Evolutionary conservation across 208 protist species (phyloP), one percentile per base, ranked within the genome.

Genomic region (Acanthamoeba castellanii): DNA sequence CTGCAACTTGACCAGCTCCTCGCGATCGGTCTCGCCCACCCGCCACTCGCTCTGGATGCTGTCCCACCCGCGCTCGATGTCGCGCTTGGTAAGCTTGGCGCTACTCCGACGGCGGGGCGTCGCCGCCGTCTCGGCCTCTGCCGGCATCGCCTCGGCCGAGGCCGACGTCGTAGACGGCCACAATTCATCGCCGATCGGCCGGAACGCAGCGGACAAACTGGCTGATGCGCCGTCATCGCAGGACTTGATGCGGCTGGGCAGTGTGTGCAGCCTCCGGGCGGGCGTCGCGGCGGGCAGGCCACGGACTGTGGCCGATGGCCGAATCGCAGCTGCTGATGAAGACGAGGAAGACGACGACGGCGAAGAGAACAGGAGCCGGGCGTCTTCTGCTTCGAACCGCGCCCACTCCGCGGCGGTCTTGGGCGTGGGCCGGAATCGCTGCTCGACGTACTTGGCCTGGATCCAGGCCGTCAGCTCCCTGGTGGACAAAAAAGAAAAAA

Each of bases 381-480:
- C 9, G 25, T 70, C 66, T 5, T 92, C 87, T 0, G 50, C 59
- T 18, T 74, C 59, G 59, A 50, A 42, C 57, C 64, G 87, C 3
- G 34, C 42, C 87, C 66, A 76, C 32, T 92, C 87, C 3, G 18
- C 66, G 52, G 27, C 55, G 59, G 72, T 92, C 27, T 42, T 50
- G 20, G 87, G 87, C 61, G 8, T 47, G 87, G 72, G 87, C 6
- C 87, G 87, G 47, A 92, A 92, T 6, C 42, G 34, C 66, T 78
- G 87, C 0, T 92, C 87, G 20, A 74, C 87, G 22, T 92, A 92
- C 45, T 92, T 92, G 87, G 59, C 87, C 9, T 9, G 66, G 50
- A 92, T 92, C 61, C 66, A 92, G 25, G 20, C 22, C 42, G 25
- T 76, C 37, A 92, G 34, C 57, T 92, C 32, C 87, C 87, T 92